phyloP scores from a whole-genome alignment of 176 grass and related monocot species.

The Triticum urartu region DNA sequence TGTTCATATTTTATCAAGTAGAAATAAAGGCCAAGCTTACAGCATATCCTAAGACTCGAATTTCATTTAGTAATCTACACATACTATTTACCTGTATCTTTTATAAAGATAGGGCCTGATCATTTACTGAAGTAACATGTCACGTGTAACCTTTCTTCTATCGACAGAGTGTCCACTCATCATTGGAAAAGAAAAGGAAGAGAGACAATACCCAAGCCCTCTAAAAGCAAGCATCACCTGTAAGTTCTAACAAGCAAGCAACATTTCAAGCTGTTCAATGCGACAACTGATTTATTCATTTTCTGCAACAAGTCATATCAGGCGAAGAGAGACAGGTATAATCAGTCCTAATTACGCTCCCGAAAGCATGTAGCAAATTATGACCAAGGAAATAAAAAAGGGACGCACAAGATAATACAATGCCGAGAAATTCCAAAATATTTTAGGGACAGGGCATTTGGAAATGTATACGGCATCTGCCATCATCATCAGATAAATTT shows the following conservation, averaged over 20 bases:
- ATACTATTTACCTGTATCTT: neutral
- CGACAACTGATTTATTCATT: neutral
- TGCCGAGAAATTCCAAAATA: conserved; percentile 18
- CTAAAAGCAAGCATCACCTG: neutral
- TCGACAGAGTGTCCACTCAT: too few species aligned
- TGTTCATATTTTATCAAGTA: neutral
- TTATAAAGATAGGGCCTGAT: neutral
- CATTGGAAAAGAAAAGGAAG: neutral
- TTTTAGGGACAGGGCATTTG: conserved; percentile 11
- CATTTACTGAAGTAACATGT: conserved; percentile 1
- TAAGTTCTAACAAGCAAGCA: neutral
- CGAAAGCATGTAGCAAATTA: neutral
- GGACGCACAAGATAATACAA: conserved; percentile 12
- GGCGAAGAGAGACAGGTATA: neutral
- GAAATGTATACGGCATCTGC: conserved; percentile 22
- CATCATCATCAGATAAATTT: conserved; percentile 28
- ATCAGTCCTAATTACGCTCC: conserved; percentile 1
- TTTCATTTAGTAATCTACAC: neutral
- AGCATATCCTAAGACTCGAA: neutral
- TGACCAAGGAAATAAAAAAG: neutral
- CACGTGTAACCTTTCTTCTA: neutral
- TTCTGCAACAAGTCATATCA: neutral
- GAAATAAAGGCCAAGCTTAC: neutral
- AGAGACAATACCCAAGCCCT: neutral
- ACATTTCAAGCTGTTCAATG: neutral